A percentile compares a stretch with the other conserved stretches of the same genome.
phyloP scores from a whole-genome alignment of 495 filamentous ascomycete genomes.

The Trichoderma reesei region DNA sequence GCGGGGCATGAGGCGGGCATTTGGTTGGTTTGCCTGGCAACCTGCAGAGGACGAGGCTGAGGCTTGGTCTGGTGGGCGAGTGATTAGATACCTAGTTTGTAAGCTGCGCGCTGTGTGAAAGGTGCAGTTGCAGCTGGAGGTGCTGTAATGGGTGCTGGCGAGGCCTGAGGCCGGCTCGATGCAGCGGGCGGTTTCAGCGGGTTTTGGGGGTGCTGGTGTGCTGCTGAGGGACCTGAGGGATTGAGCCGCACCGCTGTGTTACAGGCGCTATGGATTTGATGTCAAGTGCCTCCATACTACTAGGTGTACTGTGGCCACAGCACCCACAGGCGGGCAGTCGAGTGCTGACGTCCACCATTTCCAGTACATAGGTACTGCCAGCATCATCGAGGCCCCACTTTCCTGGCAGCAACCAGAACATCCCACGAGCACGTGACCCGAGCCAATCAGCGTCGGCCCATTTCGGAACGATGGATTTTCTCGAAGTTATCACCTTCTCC shows the following conservation, averaged over 20 bases:
- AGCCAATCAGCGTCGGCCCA: conserved; percentile 13
- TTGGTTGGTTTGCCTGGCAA: not conserved
- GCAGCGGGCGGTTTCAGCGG: not conserved
- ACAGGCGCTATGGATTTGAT: too few relatives aligned
- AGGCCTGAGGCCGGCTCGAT: not conserved
- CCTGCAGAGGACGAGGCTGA: not conserved
- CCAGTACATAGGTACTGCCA: not conserved
- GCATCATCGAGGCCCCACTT: not conserved
- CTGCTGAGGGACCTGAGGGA: too few relatives aligned
- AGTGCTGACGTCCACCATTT: too few relatives aligned
- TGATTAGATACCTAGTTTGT: too few relatives aligned
- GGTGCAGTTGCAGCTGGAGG: too few relatives aligned
- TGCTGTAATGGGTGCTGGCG: too few relatives aligned
- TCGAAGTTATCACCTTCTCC: conserved; percentile 1
- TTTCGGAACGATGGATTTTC: conserved; percentile 12
- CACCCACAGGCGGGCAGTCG: too few relatives aligned
- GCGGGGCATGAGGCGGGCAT: not conserved
- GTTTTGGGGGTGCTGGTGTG: not conserved
- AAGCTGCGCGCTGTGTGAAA: too few relatives aligned
- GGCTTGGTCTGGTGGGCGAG: too few relatives aligned
- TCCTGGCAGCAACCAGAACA: not conserved
- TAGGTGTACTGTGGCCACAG: too few relatives aligned
- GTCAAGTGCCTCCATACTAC: too few relatives aligned
- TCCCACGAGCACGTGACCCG: conserved; percentile 10
- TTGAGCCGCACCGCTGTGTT: too few relatives aligned